Percentiles rank a stretch among this genome's conserved stretches.
These are phyloP conservation scores for Metschnikowia chrysomelidarum DNA, from an alignment of 805 yeast species.

Conservation along the genomic window DNA sequence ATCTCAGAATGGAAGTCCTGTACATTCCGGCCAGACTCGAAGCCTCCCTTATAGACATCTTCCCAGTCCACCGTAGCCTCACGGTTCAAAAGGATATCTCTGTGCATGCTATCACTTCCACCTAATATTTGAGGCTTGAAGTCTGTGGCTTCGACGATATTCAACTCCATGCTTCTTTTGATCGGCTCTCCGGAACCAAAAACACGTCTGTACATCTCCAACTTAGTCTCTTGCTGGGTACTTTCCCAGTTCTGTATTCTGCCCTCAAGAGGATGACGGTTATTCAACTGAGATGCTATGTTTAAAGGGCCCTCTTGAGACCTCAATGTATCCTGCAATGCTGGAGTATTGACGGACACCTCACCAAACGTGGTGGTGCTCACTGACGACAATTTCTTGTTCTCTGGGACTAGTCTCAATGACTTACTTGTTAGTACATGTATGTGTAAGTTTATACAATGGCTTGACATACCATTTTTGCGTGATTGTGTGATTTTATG, in stretches of 20 bases:
- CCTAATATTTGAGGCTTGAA: slow-evolving; percentile 65
- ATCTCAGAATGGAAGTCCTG: slow-evolving; percentile 70
- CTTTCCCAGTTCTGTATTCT: slow-evolving; percentile 79
- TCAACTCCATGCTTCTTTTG: slow-evolving; percentile 84
- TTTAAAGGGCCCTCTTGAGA: slow-evolving; percentile 62
- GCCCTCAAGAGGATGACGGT: slow-evolving; percentile 82
- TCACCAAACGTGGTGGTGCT: slow-evolving; percentile 52
- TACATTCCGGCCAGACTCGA: slow-evolving; percentile 38
- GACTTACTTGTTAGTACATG: slow-evolving; percentile 30
- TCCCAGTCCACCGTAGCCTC: slow-evolving; percentile 90
- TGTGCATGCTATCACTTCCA: slow-evolving; percentile 58
- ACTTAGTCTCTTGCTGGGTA: slow-evolving; percentile 62
- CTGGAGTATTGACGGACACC: slow-evolving; percentile 65
- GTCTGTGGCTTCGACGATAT: slow-evolving; percentile 66
- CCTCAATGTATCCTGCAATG: slow-evolving; percentile 66
- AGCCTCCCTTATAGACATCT: slow-evolving; percentile 72
- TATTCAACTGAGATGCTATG: slow-evolving; percentile 60
- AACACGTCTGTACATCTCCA: slow-evolving; percentile 77
- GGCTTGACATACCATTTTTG: slow-evolving; percentile 12
- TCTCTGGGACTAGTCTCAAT: slow-evolving; percentile 55
- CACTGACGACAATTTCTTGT: slow-evolving; percentile 44
- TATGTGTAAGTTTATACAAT: too few relatives aligned
- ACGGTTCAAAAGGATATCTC: slow-evolving; percentile 74
- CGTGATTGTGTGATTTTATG: background rate
- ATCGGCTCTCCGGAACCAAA: slow-evolving; percentile 95